A percentile compares a stretch with the other conserved stretches of the same genome.
phyloP scores from a whole-genome alignment of 1,139 yeast species.

The Candida sojae region DNA sequence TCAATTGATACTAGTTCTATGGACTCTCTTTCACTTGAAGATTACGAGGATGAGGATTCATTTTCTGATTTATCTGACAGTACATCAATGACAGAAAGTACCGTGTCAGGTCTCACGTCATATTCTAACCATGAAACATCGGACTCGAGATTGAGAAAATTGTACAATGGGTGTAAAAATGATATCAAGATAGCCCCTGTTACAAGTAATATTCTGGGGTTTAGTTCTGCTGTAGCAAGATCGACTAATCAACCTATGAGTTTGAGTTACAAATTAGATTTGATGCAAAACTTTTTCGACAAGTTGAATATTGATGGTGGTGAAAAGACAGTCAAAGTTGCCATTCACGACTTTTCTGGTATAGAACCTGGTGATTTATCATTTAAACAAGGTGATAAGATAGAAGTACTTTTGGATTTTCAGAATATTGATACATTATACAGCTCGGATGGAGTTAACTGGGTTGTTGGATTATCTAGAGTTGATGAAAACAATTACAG shows the following conservation, averaged over 20 bases:
- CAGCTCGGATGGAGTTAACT: constrained; percentile 23
- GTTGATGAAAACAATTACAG: constrained; percentile 20
- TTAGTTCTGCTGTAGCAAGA: not conserved
- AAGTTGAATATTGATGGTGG: constrained; percentile 14
- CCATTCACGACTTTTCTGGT: constrained; percentile 34
- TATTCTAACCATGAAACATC: constrained; percentile 23
- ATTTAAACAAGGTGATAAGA: constrained; percentile 34
- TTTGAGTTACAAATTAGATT: constrained; percentile 28
- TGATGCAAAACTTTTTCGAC: constrained; percentile 26
- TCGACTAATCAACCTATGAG: constrained; percentile 17
- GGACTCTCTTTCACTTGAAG: constrained; percentile 20
- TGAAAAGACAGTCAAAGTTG: constrained; percentile 17
- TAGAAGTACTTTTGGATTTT: constrained; percentile 38
- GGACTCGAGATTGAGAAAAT: constrained; percentile 23
- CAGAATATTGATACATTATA: constrained; percentile 26
- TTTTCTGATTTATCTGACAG: constrained; percentile 18
- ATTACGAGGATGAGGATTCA: constrained; percentile 18
- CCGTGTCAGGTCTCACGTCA: constrained; percentile 20
- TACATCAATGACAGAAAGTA: constrained; percentile 1
- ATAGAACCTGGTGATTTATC: constrained; percentile 42
- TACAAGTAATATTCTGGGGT: constrained; percentile 3
- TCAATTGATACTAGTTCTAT: constrained; percentile 17
- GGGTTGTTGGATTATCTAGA: constrained; percentile 35
- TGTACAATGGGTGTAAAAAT: constrained; percentile 41
- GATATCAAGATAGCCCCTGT: constrained; percentile 35